phyloP scores from a whole-genome alignment of 139 green algal genomes.

The Medakamo hakoo region DNA sequence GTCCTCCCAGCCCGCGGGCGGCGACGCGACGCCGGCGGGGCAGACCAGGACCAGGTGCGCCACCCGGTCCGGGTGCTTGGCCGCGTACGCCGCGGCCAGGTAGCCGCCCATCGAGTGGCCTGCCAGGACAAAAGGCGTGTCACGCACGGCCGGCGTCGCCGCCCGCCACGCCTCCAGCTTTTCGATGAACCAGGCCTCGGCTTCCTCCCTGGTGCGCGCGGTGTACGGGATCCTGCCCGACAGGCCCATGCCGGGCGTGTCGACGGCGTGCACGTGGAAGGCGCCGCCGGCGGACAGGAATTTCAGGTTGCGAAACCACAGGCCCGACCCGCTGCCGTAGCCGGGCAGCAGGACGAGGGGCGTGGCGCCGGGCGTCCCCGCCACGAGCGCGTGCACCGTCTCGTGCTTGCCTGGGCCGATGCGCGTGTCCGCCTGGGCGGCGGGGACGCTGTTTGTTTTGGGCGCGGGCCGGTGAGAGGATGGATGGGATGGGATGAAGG shows the following conservation, averaged over 20 bases:
- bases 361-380: conserved; percentile 9
- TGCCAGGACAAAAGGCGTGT: conserved; percentile 54
- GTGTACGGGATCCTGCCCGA: conserved; percentile 56
- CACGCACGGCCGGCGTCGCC: conserved; percentile 30
- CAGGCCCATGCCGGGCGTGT: conserved; percentile 71
- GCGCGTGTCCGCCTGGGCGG: no score
- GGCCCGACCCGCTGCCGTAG: conserved; percentile 48
- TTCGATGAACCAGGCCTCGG: conserved; percentile 68
- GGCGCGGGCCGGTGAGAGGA: no score
- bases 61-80: conserved; percentile 62
- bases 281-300: conserved; percentile 21
- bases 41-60: conserved; percentile 74
- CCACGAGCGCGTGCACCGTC: conserved; percentile 46
- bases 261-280: conserved; percentile 45
- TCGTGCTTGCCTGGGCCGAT: conserved; percentile 32
- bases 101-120: conserved; percentile 74
- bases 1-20: conserved; percentile 43
- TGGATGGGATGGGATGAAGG: conserved; percentile 4
- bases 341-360: conserved; percentile 52
- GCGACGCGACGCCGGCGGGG: conserved; percentile 53
- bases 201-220: conserved; percentile 24
- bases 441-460: no score
- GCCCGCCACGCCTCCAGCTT: conserved; percentile 47
- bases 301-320: conserved; percentile 37
- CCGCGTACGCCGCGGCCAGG: conserved; percentile 59